Percentiles rank a stretch among this genome's conserved stretches.
Evolutionary conservation across 805 yeast species (phyloP).

Genomic region (Saturnispora sanitii): DNA sequence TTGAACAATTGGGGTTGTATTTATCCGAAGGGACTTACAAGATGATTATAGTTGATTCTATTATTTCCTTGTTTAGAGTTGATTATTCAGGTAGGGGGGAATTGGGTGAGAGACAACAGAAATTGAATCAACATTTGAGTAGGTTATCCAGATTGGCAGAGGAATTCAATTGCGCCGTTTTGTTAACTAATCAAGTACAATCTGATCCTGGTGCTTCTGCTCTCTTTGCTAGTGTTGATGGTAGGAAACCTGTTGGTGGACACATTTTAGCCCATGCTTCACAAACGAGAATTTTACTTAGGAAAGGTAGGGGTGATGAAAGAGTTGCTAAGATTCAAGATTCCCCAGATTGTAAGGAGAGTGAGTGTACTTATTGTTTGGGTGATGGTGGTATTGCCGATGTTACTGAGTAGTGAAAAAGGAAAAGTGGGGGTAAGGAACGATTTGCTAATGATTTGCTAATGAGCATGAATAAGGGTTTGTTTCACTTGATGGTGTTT

Average conservation of each 20-base stretch:
- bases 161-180: constrained; percentile 69
- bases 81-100: constrained; percentile 76
- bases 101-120: constrained; percentile 66
- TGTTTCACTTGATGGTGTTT: too few relatives aligned
- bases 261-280: constrained; percentile 76
- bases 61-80: constrained; percentile 71
- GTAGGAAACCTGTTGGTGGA: constrained; percentile 78
- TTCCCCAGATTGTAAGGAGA: constrained; percentile 75
- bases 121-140: constrained; percentile 46
- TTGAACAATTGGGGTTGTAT: constrained; percentile 57
- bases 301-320: constrained; percentile 74
- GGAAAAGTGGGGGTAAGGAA: too few relatives aligned
- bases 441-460: too few relatives aligned
- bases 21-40: constrained; percentile 59
- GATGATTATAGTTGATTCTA: constrained; percentile 56
- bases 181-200: constrained; percentile 69
- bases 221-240: constrained; percentile 70
- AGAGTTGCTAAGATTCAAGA: constrained; percentile 73
- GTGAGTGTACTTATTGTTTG: constrained; percentile 65
- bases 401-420: constrained; percentile 30
- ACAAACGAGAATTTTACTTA: constrained; percentile 59
- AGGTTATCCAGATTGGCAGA: constrained; percentile 54
- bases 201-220: constrained; percentile 81
- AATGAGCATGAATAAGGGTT: too few relatives aligned
- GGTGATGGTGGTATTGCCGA: constrained; percentile 33